Percentiles rank a stretch among this genome's conserved stretches.
These are phyloP conservation scores for Trichophyton simii DNA, from an alignment of 2,329 filamentous ascomycete genomes.

Conservation along the genomic window DNA sequence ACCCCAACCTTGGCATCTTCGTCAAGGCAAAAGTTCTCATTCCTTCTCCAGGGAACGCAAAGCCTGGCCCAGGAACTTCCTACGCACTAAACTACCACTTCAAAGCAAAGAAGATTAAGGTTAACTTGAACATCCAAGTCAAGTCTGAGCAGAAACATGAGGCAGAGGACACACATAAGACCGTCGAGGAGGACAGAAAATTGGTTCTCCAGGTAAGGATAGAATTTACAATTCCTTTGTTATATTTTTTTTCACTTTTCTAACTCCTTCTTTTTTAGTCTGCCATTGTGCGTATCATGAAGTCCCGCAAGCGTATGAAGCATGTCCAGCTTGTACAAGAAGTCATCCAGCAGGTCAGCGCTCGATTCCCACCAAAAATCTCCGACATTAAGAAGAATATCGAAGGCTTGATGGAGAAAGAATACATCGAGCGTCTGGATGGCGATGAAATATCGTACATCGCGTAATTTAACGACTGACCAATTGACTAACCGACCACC, in stretches of 20 bases:
- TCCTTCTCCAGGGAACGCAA: constrained; percentile 57
- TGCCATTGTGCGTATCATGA: constrained; percentile 98
- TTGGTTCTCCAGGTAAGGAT: constrained; percentile 78
- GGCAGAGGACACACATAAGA: constrained; percentile 96
- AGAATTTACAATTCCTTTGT: constrained; percentile 2
- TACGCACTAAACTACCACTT: constrained; percentile 88
- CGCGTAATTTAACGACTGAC: constrained; percentile 44
- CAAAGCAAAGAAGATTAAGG: constrained; percentile 95
- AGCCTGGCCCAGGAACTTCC: constrained; percentile 62
- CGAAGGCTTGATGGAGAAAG: constrained; percentile 95
- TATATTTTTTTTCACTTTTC: constrained; percentile 11
- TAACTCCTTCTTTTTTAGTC: constrained; percentile 47
- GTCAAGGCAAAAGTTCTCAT: constrained; percentile 85
- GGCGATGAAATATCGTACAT: constrained; percentile 86
- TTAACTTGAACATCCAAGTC: constrained; percentile 90
- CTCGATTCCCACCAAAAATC: constrained; percentile 84
- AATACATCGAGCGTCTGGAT: constrained; percentile 91
- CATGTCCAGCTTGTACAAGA: constrained; percentile 88
- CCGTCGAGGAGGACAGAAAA: constrained; percentile 95
- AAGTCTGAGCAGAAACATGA: constrained; percentile 95
- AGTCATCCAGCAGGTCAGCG: constrained; percentile 88
- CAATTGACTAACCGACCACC: background rate
- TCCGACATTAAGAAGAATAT: constrained; percentile 99
- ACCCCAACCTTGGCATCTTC: constrained; percentile 74
- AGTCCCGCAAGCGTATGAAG: constrained; percentile 98